Evolutionary conservation across 768 basidiomycete species (phyloP).

Genomic region (Suillus placidus): DNA sequence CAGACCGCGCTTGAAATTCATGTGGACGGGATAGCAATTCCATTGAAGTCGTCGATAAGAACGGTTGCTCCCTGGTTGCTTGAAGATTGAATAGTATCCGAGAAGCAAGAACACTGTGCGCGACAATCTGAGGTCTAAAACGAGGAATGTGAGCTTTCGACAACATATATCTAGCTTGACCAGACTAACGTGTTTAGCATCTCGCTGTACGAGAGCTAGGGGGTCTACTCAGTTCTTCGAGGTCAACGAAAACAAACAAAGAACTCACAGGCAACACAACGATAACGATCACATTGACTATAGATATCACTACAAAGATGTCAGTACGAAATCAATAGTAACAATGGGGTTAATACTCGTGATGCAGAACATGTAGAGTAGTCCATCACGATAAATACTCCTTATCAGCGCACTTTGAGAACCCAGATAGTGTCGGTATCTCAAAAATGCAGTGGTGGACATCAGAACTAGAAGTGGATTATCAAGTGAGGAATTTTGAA

Average conservation of each 20-base stretch:
- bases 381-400: conserved; percentile 8
- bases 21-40: neutral
- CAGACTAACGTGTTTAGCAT: neutral
- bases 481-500: neutral
- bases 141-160: neutral
- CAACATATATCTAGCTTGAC: neutral
- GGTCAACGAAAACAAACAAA: neutral
- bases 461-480: neutral
- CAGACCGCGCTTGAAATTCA: neutral
- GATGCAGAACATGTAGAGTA: neutral
- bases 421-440: conserved; percentile 8
- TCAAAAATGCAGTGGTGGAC: neutral
- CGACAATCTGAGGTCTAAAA: conserved; percentile 6
- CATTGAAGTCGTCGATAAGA: neutral
- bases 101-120: conserved; percentile 11
- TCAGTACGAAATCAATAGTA: neutral
- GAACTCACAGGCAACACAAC: neutral
- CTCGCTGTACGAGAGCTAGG: neutral
- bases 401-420: neutral
- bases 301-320: neutral
- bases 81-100: conserved; percentile 11
- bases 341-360: neutral
- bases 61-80: neutral
- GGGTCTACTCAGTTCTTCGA: neutral
- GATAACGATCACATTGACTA: neutral